Base-by-base conservation (phyloP, 768 basidiomycete genomes). In the Udeniomyces megalosporus region DNA sequence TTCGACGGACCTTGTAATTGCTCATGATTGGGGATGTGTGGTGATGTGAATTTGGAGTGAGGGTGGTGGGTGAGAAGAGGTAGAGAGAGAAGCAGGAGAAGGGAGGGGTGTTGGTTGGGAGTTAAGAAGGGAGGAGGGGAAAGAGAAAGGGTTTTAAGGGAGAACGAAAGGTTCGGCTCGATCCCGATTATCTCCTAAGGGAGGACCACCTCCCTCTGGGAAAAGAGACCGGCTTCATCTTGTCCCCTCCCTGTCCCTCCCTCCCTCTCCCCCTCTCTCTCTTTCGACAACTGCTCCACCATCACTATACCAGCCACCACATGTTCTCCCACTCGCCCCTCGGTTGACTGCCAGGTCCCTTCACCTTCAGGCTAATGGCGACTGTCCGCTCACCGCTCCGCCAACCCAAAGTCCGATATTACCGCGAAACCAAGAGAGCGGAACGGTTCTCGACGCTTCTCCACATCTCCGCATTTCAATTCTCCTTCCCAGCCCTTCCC, bases 201-300 rank as follows among this genome's bases (percentile, higher is more conserved):
- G 26, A n/a, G 46, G 46, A n/a, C 20, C 46, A 17, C 46, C 46
- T 17, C 17, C 8, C 46, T n/a, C 8, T 24, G 6, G 26, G 20
- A 47, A 17, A n/a, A n/a, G 20, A 47, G 46, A 47, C 20, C 4
- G 20, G 20, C 46, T n/a, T 17, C 46, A 47, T 47, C 20, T n/a
- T 7, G 17, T 53, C 66, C 52, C 74, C 70, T 11, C 75, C 74
- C 7, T 69, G 35, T 55, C 5, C 53, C 53, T 38, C 34, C 52
- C 17, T 17, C 52, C n/a, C 17, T 32, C 12, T 17, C 53, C 22
- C 24, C 34, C 32, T 55, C 53, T 20, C 44, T 38, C 49, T 24
- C 49, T 50, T 24, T 29, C 53, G 35, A 38, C 35, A 42, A n/a
- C 20, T 55, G 53, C 53, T 55, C 53, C 35, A n/a, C n/a, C n/a